Conservation (phyloP, 495 filamentous ascomycete species). For the Hypoxylon intermedium region DNA sequence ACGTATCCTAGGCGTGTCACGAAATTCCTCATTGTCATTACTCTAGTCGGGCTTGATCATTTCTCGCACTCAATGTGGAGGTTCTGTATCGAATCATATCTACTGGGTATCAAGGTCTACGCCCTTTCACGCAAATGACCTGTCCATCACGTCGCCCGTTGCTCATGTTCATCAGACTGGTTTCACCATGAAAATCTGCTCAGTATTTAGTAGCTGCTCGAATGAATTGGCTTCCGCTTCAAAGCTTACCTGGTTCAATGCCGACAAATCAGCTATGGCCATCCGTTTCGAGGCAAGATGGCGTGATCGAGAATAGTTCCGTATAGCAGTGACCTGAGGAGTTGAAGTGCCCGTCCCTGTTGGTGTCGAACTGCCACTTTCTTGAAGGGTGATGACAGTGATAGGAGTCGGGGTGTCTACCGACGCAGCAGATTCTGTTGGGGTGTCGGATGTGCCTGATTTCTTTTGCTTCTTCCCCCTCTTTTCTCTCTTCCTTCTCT, state of each 20-base stretch:
- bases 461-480: conserved; percentile 54
- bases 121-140: conserved; percentile 3
- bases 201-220: conserved; percentile 5
- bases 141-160: not conserved
- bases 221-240: not conserved
- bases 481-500: conserved; percentile 59
- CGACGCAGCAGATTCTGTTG: conserved; percentile 11
- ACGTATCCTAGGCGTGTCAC: no score
- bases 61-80: conserved; percentile 5
- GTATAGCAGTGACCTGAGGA: conserved; percentile 19
- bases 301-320: conserved; percentile 31
- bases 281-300: conserved; percentile 35
- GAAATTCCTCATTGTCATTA: no score
- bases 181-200: conserved; percentile 38
- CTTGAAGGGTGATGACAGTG: conserved; percentile 12
- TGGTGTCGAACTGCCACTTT: conserved; percentile 28
- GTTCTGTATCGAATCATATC: conserved; percentile 10
- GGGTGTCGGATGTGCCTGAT: conserved; percentile 32
- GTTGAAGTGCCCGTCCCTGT: conserved; percentile 28
- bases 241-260: conserved; percentile 33
- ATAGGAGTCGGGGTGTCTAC: conserved; percentile 9
- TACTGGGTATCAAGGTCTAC: conserved; percentile 29
- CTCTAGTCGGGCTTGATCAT: no score
- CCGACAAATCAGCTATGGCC: conserved; percentile 32
- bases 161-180: conserved; percentile 17